Conservation (phyloP, 176 grass and related monocot genomes). For the Eleusine coracana region DNA sequence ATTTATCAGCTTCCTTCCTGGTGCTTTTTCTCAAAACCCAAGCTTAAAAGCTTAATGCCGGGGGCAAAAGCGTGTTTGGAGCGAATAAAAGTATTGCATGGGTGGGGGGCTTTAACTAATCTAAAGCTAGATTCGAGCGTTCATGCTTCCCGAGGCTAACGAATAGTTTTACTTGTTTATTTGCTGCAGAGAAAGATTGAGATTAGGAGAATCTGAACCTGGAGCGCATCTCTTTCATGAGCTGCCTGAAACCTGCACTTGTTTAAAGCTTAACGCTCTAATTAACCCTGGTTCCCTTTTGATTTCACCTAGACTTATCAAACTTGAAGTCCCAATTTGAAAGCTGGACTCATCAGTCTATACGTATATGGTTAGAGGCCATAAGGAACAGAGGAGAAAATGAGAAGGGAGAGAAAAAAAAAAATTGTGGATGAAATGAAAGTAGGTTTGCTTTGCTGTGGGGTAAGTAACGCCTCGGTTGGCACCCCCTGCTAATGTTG, state of each 20-base stretch:
- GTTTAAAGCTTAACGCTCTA: background rate
- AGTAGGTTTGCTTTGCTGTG: constrained; percentile 55
- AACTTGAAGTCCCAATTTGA: background rate
- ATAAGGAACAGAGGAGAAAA: background rate
- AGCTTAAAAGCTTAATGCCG: constrained; percentile 43
- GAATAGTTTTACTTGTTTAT: constrained; percentile 48
- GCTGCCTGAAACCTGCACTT: constrained; percentile 18
- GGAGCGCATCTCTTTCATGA: constrained; percentile 47
- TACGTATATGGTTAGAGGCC: background rate
- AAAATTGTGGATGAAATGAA: constrained; percentile 30
- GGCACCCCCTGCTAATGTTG: constrained; percentile 53
- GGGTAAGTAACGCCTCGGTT: constrained; percentile 46
- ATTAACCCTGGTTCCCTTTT: background rate
- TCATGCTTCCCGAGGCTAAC: constrained; percentile 47
- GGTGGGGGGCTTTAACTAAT: constrained; percentile 59
- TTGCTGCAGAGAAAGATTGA: constrained; percentile 51
- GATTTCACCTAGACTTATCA: background rate
- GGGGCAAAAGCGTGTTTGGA: constrained; percentile 56
- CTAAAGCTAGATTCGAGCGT: constrained; percentile 67
- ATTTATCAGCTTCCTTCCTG: constrained; percentile 35
- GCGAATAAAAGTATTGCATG: constrained; percentile 59
- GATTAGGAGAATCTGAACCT: constrained; percentile 58
- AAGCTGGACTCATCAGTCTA: background rate
- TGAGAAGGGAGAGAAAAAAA: background rate
- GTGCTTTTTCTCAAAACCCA: constrained; percentile 42